phyloP scores from a whole-genome alignment of 805 yeast genomes.

The Wickerhamiella domercqiae region DNA sequence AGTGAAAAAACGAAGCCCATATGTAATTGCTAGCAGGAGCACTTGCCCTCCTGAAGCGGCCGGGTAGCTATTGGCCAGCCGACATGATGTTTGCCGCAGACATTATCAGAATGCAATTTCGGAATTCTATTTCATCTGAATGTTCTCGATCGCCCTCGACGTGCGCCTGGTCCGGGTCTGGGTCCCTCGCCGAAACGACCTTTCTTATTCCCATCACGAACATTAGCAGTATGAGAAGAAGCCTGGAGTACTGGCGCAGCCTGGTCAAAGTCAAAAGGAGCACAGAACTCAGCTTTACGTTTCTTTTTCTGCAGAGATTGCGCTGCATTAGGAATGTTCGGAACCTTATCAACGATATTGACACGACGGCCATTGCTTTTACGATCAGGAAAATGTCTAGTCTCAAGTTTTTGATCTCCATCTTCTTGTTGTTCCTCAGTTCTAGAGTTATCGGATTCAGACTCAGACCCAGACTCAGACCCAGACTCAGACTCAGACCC shows the following conservation, averaged over 20 bases:
- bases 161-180: not conserved
- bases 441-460: no score
- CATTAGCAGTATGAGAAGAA: not conserved
- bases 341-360: constrained; percentile 12
- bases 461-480: no score
- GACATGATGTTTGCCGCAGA: no score
- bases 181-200: constrained; percentile 1
- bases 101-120: not conserved
- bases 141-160: not conserved
- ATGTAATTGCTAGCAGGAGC: no score
- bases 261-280: constrained; percentile 18
- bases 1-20: no score
- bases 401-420: no score
- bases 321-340: constrained; percentile 5
- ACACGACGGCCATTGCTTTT: constrained; percentile 6
- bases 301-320: constrained; percentile 1
- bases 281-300: constrained; percentile 5
- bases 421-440: no score
- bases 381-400: not conserved
- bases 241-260: constrained; percentile 19
- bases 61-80: no score
- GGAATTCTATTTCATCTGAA: not conserved
- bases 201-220: not conserved
- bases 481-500: no score
- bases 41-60: no score